Conservation (phyloP, 2,329 filamentous ascomycete genomes). For the Beauveria sp. region DNA sequence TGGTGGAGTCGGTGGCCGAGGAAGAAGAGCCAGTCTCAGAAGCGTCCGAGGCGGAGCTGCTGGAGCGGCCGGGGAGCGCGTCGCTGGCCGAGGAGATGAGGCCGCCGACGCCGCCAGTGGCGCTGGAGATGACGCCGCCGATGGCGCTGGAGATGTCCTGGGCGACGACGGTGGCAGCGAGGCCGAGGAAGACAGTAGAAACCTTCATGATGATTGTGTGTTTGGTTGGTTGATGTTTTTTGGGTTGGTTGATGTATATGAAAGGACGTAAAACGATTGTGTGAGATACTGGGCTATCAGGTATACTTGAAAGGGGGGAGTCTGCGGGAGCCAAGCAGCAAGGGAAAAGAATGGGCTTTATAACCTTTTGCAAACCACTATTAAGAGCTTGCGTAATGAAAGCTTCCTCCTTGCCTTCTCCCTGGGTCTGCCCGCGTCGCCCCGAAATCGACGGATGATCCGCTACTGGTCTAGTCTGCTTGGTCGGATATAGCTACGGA, state of each 20-base stretch:
- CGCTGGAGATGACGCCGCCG: background rate
- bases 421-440: background rate
- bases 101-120: constrained; percentile 6
- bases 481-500: background rate
- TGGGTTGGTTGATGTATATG: background rate
- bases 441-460: background rate
- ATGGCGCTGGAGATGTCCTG: background rate
- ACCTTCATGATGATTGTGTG: constrained; percentile 8
- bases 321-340: background rate
- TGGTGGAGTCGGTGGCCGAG: background rate
- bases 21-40: no score
- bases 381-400: background rate
- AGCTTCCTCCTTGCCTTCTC: background rate
- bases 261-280: background rate
- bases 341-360: constrained; percentile 2
- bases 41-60: background rate
- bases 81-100: background rate
- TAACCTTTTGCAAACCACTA: background rate
- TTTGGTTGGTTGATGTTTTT: background rate
- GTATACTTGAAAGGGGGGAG: background rate
- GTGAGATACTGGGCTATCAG: background rate
- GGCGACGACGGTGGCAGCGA: constrained; percentile 8
- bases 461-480: background rate
- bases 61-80: background rate
- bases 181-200: constrained; percentile 7